phyloP scores from a whole-genome alignment of 2,329 filamentous ascomycete genomes.

The Arthrobotrys musiformis region DNA sequence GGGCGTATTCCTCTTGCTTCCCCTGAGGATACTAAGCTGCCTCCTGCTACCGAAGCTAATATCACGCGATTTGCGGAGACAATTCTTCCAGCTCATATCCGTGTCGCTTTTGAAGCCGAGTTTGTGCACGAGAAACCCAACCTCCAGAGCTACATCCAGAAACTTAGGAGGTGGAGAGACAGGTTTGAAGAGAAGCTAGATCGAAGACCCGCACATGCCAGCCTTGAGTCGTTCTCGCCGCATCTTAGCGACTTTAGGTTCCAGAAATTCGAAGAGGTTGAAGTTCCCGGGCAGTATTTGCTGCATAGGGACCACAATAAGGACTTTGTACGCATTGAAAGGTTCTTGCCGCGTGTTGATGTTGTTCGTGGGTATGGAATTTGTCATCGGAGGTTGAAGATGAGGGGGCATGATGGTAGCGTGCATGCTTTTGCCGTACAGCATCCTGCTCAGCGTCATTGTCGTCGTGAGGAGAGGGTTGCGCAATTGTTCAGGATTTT shows the following conservation, averaged over 20 bases:
- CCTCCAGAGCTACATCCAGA: slow-evolving; percentile 98
- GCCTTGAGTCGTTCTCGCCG: slow-evolving; percentile 85
- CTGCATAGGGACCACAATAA: slow-evolving; percentile 97
- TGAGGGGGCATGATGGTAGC: slow-evolving; percentile 96
- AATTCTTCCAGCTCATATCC: slow-evolving; percentile 91
- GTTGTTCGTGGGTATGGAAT: slow-evolving; percentile 89
- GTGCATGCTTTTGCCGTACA: slow-evolving; percentile 97
- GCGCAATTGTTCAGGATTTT: slow-evolving; percentile 97
- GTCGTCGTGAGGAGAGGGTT: slow-evolving; percentile 91
- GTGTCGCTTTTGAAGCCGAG: slow-evolving; percentile 96
- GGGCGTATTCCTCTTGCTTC: slow-evolving; percentile 58
- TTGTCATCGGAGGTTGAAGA: slow-evolving; percentile 91
- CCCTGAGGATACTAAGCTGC: slow-evolving; percentile 86
- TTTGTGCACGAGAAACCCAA: slow-evolving; percentile 95
- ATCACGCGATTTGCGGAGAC: slow-evolving; percentile 97
- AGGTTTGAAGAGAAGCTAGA: slow-evolving; percentile 98
- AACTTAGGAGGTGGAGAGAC: slow-evolving; percentile 92
- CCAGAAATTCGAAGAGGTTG: slow-evolving; percentile 97
- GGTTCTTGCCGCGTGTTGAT: slow-evolving; percentile 94
- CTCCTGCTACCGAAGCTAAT: slow-evolving; percentile 89
- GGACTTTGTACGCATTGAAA: slow-evolving; percentile 96
- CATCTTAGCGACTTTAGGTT: slow-evolving; percentile 97
- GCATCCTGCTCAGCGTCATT: slow-evolving; percentile 91
- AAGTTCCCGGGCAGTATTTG: slow-evolving; percentile 91
- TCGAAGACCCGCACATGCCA: slow-evolving; percentile 76